Base-by-base conservation (phyloP, 805 yeast species). In the Pichia californica region DNA sequence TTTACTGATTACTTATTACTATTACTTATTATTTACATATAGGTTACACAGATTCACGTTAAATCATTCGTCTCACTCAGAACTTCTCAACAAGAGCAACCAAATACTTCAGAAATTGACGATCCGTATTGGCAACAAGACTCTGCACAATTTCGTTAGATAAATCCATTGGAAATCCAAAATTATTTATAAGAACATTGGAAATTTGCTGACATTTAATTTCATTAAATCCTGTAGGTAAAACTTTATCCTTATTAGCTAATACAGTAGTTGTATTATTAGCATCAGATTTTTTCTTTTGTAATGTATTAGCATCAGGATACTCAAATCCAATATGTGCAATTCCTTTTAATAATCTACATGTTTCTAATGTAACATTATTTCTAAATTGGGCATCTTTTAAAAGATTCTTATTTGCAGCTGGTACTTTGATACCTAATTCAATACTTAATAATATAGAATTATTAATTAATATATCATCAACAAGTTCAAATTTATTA, bases 341-440 rank as follows among this genome's bases (percentile, higher is more conserved):
- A 48, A 85, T 68, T 2, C 83, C 71, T 52, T 78, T 83, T 58
- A 89, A 74, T 19, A 88, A 65, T 35, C 77, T 68, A 1, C 93
- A 77, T 13, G 86, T 68, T 56, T 91, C 99, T 33, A 61, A 48
- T 51, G 79, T 76, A 2, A 88, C 81, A 31, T 85, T 71, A 46
- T 81, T 71, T 55, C 91, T 73, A 51, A 75, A 77, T 58, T 86
- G 89, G 5, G 95, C 95, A 60, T 88, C 96, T 50, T 78, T 77
- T 38, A 80, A 66, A 55, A 82, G 77, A 4, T 20, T 26, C 32
- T 49, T 51, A 21, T 51, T 46, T 10, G 43, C 39, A 30, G 71
- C 73, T 27, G 74, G 73, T 29, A 80, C 74, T 52, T 83, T 80
- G 59, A 86, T 81, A n/a, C 95, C 87, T 38, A 88, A 67, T 59